Evolutionary conservation across 2,329 filamentous ascomycete species (phyloP).

Genomic region (Alternaria hordeiaustralica): DNA sequence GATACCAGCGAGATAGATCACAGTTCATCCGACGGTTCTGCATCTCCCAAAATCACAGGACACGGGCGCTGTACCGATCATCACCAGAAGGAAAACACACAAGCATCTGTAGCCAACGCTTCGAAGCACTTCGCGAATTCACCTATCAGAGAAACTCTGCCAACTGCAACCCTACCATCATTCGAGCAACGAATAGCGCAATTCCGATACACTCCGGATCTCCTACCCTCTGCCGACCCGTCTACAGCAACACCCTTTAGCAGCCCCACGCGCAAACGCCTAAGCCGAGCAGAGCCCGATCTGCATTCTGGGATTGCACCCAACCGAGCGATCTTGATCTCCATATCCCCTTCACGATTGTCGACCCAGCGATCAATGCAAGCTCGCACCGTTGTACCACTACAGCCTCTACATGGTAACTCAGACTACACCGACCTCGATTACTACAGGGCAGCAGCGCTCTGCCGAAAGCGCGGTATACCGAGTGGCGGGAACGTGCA

Average conservation of each 20-base stretch:
- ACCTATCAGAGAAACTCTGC: background rate
- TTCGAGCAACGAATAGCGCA: background rate
- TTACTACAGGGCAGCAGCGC: slow-evolving; percentile 23
- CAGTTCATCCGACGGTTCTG: background rate
- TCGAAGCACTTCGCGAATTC: background rate
- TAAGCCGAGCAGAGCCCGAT: background rate
- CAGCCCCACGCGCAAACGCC: background rate
- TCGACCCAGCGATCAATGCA: background rate
- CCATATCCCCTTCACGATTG: background rate
- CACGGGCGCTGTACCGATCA: background rate
- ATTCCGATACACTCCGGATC: background rate
- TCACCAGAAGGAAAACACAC: background rate
- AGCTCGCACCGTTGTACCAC: background rate
- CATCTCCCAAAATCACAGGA: background rate
- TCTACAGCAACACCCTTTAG: background rate
- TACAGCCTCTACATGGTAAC: slow-evolving; percentile 3
- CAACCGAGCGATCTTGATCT: background rate
- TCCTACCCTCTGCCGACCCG: background rate
- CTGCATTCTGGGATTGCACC: background rate
- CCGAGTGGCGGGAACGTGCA: slow-evolving; percentile 13
- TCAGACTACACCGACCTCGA: slow-evolving; percentile 15
- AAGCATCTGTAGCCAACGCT: background rate
- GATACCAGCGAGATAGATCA: background rate
- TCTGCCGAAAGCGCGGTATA: slow-evolving; percentile 24
- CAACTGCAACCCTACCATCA: background rate